Evolutionary conservation across 2,329 filamentous ascomycete species (phyloP), one percentile per base, ranked within the genome.

Genomic region (Fusarium austroafricanum): DNA sequence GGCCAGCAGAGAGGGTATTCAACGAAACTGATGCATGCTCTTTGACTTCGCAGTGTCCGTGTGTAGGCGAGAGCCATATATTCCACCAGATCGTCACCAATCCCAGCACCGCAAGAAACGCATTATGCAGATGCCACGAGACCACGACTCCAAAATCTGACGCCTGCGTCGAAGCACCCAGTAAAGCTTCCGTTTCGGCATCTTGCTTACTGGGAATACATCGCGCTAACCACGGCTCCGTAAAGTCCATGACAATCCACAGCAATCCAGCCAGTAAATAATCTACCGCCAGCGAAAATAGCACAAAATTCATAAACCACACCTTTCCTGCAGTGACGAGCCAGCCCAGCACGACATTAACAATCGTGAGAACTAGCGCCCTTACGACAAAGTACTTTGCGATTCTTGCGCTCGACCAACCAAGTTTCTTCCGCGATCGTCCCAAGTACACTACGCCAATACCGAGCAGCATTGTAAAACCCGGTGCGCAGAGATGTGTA

Each of bases 381-480:
- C 49, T 5, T 1, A 61, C 23, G 3, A 75, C 67, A 54, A 83
- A 82, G 62, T 84, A 82, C 23, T 74, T 65, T 1, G 71, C 71
- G 63, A 83, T 77, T 14, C 73, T 70, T 8, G 47, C 26, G 1
- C 73, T 44, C 7, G 77, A 72, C 82, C 82, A 84, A 1, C 80
- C 80, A 3, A 82, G 73, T 15, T 69, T 73, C 15, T 73, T 71
- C 6, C 82, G 78, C 26, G 82, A 82, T n/a, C 76, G 74, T 6
- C 80, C 78, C 14, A 84, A 80, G 61, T 82, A 83, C 0, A 79
- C 82, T 11, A 83, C 74, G 10, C 82, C 82, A 68, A 83, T 78
- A 23, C 82, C 82, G 6, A 84, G 73, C n/a, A 84, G 71, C 37
- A 84, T 80, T 0, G 79, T 80, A 62, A 84, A 83, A 10, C 82